Evolutionary conservation across 2,329 filamentous ascomycete genomes (phyloP).

Genomic region (Sporothrix humicola): DNA sequence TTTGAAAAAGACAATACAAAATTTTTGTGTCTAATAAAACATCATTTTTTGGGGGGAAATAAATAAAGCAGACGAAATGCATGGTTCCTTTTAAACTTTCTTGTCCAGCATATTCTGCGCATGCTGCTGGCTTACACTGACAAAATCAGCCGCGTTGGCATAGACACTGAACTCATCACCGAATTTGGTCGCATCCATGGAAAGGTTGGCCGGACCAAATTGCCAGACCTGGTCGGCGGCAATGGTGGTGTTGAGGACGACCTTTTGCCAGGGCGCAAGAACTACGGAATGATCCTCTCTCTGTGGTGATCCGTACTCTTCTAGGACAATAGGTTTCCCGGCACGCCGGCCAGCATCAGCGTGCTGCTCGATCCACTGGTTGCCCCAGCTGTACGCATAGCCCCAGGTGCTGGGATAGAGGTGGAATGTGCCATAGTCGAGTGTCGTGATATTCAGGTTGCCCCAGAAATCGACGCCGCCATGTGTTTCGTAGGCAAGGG

Average conservation of each 20-base stretch:
- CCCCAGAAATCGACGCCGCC: constrained; percentile 57
- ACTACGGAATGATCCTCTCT: constrained; percentile 20
- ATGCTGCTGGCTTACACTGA: constrained; percentile 8
- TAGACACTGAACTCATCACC: constrained; percentile 34
- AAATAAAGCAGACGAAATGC: too few species aligned
- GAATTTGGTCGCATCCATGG: constrained; percentile 21
- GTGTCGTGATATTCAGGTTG: constrained; percentile 57
- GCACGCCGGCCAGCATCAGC: constrained; percentile 27
- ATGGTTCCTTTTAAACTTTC: background rate
- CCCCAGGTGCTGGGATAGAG: constrained; percentile 49
- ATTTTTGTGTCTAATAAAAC: too few species aligned
- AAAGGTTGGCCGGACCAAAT: constrained; percentile 30
- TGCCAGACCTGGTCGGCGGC: constrained; percentile 35
- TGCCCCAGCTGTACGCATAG: constrained; percentile 30
- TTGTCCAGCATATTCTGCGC: constrained; percentile 28
- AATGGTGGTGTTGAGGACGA: constrained; percentile 25
- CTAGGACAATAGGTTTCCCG: constrained; percentile 31
- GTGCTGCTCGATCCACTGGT: constrained; percentile 37
- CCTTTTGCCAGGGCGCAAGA: constrained; percentile 31
- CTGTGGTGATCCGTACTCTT: constrained; percentile 35
- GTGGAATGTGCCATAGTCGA: constrained; percentile 61
- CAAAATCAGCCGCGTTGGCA: constrained; percentile 22
- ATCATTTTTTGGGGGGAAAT: too few species aligned
- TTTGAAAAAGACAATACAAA: too few species aligned
- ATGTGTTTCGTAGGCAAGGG: constrained; percentile 55